A percentile compares a stretch with the other conserved stretches of the same genome.
phyloP scores from a whole-genome alignment of 2,329 filamentous ascomycete genomes.

The Colletotrichum eremochloae region DNA sequence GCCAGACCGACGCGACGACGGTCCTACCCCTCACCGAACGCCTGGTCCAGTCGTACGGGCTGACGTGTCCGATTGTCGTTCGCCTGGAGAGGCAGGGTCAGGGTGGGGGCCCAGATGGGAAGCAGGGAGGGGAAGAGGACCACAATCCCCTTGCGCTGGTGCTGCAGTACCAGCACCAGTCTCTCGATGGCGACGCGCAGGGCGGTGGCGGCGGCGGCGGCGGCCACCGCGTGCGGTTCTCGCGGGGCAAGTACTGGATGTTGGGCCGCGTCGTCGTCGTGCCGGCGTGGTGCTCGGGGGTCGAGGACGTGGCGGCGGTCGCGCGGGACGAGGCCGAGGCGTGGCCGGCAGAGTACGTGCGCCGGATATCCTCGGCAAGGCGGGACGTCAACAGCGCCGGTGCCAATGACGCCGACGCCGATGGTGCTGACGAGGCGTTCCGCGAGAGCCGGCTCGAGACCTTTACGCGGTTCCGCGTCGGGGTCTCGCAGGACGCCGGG shows the following conservation, averaged over 20 bases:
- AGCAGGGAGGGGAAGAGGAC: no score
- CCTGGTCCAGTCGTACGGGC: not conserved
- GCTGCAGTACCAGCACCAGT: slow-evolving; percentile 19
- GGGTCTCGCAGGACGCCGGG: not conserved
- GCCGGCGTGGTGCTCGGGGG: not conserved
- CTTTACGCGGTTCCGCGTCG: not conserved
- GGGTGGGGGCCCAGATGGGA: no score
- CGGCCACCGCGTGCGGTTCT: not conserved
- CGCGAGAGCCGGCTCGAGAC: not conserved
- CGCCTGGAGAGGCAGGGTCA: not conserved
- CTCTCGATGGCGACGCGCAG: not conserved
- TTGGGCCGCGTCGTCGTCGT: slow-evolving; percentile 5
- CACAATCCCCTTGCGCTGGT: not conserved
- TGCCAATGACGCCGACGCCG: no score
- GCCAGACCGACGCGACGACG: not conserved
- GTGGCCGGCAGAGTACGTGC: slow-evolving; percentile 7
- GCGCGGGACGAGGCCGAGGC: not conserved
- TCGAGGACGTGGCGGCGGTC: not conserved
- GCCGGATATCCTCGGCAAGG: not conserved
- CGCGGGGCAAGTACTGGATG: slow-evolving; percentile 9
- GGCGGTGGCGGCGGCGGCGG: not conserved
- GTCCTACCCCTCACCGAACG: not conserved
- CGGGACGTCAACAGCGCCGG: not conserved
- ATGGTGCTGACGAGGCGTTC: not conserved
- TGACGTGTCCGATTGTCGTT: not conserved